phyloP scores from a whole-genome alignment of 352 stramenopile species.

The Phytophthora melonis region DNA sequence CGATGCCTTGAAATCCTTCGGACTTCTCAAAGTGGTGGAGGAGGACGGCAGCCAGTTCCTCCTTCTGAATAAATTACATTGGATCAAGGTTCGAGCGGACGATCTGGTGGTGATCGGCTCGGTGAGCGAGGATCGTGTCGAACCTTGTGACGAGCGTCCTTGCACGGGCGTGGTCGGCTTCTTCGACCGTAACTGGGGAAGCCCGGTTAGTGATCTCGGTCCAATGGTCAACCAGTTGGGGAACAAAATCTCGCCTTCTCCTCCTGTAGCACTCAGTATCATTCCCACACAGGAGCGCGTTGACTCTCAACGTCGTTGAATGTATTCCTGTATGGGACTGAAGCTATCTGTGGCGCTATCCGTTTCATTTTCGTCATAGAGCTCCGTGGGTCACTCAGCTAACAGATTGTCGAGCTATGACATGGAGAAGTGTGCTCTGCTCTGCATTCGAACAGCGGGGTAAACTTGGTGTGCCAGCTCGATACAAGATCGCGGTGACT shows the following conservation, averaged over 20 bases:
- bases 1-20: conserved; percentile 27
- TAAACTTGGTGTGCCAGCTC: neutral
- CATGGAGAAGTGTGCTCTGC: neutral
- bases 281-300: neutral
- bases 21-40: conserved; percentile 28
- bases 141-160: conserved; percentile 17
- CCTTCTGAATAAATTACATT: conserved; percentile 21
- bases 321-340: no score
- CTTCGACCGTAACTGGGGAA: conserved; percentile 20
- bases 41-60: conserved; percentile 26
- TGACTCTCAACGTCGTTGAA: no score
- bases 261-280: neutral
- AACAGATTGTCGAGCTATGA: neutral
- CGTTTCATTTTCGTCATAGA: neutral
- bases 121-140: conserved; percentile 8
- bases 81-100: conserved; percentile 15
- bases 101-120: conserved; percentile 25
- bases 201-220: neutral
- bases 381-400: neutral
- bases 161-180: conserved; percentile 24
- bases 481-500: neutral
- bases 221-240: neutral
- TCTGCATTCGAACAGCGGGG: neutral
- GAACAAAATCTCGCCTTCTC: neutral
- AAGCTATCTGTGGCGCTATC: neutral